A percentile compares a stretch with the other conserved stretches of the same genome.
These are phyloP conservation scores for Russula brevipes DNA, from an alignment of 768 basidiomycete genomes.

Conservation along the genomic window DNA sequence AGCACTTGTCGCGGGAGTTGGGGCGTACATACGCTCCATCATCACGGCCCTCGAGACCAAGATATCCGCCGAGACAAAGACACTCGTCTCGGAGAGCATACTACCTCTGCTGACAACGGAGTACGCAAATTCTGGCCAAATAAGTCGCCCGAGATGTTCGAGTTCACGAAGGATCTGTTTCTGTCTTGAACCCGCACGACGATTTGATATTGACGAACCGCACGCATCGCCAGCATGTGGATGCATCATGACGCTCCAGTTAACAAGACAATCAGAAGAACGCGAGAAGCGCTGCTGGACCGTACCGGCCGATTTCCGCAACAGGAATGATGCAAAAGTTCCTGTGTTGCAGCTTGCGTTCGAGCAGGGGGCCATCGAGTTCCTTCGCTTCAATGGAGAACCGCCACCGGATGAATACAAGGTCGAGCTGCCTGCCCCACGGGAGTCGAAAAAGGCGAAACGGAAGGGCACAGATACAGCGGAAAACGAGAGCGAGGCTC, in stretches of 20 bases:
- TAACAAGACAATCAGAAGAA: constrained; percentile 33
- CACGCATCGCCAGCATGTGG: constrained; percentile 44
- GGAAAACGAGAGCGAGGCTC: not conserved
- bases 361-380: constrained; percentile 54
- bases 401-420: constrained; percentile 40
- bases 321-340: constrained; percentile 56
- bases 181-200: not conserved
- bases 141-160: constrained; percentile 37
- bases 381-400: constrained; percentile 50
- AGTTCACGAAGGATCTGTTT: constrained; percentile 37
- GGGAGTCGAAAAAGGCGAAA: constrained; percentile 21
- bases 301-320: constrained; percentile 47
- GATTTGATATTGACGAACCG: constrained; percentile 1
- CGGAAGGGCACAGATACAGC: constrained; percentile 25
- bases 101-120: constrained; percentile 43
- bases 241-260: constrained; percentile 43
- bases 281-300: constrained; percentile 42
- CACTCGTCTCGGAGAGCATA: constrained; percentile 42
- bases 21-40: constrained; percentile 48
- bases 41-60: constrained; percentile 41
- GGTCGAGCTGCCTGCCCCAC: constrained; percentile 31
- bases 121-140: constrained; percentile 39
- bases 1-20: constrained; percentile 59
- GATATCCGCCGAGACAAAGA: constrained; percentile 42
- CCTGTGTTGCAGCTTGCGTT: constrained; percentile 50